Percentiles rank a stretch among this genome's conserved stretches.
phyloP scores from a whole-genome alignment of 2,329 filamentous ascomycete species.

The Allantophomopsis lycopodina region DNA sequence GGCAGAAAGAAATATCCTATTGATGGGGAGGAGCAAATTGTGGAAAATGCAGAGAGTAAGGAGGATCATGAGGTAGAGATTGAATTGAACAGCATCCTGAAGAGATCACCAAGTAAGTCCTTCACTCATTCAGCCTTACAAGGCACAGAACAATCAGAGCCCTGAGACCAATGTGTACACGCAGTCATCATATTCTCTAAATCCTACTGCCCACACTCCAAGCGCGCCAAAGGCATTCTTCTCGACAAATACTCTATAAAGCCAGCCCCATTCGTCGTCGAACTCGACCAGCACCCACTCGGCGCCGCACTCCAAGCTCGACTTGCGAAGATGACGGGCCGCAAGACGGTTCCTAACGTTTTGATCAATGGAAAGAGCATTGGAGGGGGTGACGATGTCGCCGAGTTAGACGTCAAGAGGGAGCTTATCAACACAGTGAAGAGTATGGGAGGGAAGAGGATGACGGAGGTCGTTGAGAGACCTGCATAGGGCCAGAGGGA shows the following conservation, averaged over 20 bases:
- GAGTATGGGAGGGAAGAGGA: constrained; percentile 56
- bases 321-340: constrained; percentile 60
- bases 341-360: constrained; percentile 83
- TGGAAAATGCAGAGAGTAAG: constrained; percentile 32
- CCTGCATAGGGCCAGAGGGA: neutral
- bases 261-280: constrained; percentile 75
- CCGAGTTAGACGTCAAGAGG: constrained; percentile 52
- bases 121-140: neutral
- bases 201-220: constrained; percentile 78
- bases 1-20: constrained; percentile 30
- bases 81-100: constrained; percentile 68
- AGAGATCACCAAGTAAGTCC: constrained; percentile 65
- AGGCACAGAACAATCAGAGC: neutral
- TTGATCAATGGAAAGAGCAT: constrained; percentile 80
- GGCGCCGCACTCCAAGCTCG: constrained; percentile 60
- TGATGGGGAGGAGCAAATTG: constrained; percentile 20
- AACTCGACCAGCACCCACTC: constrained; percentile 72
- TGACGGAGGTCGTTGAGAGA: constrained; percentile 5
- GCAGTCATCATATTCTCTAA: constrained; percentile 94
- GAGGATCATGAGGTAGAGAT: constrained; percentile 51
- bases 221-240: constrained; percentile 72
- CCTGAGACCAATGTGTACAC: neutral
- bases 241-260: constrained; percentile 74
- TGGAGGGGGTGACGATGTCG: constrained; percentile 79
- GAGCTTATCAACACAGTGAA: constrained; percentile 59